Conservation (phyloP, 2,329 filamentous ascomycete genomes). For the Aspergillus brasiliensis region DNA sequence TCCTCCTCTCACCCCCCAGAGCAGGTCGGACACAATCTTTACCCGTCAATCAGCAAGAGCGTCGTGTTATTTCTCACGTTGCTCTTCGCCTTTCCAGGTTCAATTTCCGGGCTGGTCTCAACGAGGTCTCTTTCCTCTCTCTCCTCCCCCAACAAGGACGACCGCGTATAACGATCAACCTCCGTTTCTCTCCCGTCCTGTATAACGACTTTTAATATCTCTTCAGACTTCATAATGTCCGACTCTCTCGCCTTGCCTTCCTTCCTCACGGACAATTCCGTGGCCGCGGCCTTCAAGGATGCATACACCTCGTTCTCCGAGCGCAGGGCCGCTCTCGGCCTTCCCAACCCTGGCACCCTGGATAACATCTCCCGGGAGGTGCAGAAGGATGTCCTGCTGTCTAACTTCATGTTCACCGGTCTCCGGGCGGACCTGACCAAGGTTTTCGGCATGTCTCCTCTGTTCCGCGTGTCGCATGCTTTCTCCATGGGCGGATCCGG, state of each 20-base stretch:
- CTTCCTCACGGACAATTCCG: slow-evolving; percentile 73
- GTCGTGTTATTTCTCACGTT: slow-evolving; percentile 22
- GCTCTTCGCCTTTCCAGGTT: slow-evolving; percentile 22
- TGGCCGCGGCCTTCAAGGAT: slow-evolving; percentile 71
- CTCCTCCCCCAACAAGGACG: slow-evolving; percentile 27
- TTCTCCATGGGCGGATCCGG: slow-evolving; percentile 90
- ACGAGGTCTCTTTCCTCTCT: slow-evolving; percentile 23
- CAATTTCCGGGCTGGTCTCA: slow-evolving; percentile 32
- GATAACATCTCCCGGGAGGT: slow-evolving; percentile 90
- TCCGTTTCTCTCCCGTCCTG: slow-evolving; percentile 6
- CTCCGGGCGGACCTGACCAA: slow-evolving; percentile 96
- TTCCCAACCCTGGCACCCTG: slow-evolving; percentile 89
- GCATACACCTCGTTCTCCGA: slow-evolving; percentile 80
- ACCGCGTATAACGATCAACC: slow-evolving; percentile 29
- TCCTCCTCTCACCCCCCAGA: slow-evolving; percentile 23
- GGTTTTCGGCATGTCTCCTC: slow-evolving; percentile 86
- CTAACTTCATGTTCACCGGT: slow-evolving; percentile 95
- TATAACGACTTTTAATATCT: slow-evolving; percentile 16
- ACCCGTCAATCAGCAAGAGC: background rate
- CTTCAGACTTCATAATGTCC: slow-evolving; percentile 39
- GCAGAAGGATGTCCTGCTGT: slow-evolving; percentile 92
- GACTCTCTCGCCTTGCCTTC: slow-evolving; percentile 55
- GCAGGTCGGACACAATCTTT: slow-evolving; percentile 27
- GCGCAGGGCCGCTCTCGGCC: slow-evolving; percentile 80
- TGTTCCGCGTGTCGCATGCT: slow-evolving; percentile 97